Evolutionary conservation across 2,329 filamentous ascomycete genomes (phyloP).

Genomic region (Apiospora hydei): DNA sequence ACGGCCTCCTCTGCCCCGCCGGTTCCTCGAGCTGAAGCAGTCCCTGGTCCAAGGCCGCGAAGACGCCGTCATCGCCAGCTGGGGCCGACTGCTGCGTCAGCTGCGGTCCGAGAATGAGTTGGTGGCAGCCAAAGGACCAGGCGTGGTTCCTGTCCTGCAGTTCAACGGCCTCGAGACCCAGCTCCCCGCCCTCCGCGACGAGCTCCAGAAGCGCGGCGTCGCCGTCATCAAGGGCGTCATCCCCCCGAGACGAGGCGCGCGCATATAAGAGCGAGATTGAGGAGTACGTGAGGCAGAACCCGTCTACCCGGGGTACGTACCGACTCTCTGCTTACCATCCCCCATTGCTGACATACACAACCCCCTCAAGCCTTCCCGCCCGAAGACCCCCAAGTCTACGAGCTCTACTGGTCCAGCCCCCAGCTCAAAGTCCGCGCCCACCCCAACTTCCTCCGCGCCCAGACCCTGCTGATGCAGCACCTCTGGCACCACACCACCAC

Average conservation of each 20-base stretch:
- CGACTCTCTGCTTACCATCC: too few relatives aligned
- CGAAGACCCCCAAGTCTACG: conserved; percentile 73
- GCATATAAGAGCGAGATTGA: conserved; percentile 70
- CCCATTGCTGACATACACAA: conserved; percentile 32
- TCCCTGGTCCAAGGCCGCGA: conserved; percentile 59
- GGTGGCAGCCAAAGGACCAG: conserved; percentile 53
- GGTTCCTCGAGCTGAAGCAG: conserved; percentile 64
- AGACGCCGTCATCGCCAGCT: conserved; percentile 53
- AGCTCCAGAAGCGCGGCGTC: conserved; percentile 67
- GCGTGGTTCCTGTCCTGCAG: conserved; percentile 60
- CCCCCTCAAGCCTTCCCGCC: conserved; percentile 65
- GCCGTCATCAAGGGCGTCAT: conserved; percentile 72
- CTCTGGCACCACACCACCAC: conserved; percentile 63
- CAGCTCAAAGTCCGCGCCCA: conserved; percentile 74
- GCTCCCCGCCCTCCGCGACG: conserved; percentile 46
- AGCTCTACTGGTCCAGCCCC: conserved; percentile 76
- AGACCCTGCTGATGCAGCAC: conserved; percentile 64
- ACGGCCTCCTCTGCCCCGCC: conserved; percentile 56
- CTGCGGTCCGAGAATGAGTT: conserved; percentile 56
- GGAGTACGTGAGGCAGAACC: conserved; percentile 71
- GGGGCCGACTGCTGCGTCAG: conserved; percentile 54
- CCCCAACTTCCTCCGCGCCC: conserved; percentile 66
- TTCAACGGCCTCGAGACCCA: conserved; percentile 53
- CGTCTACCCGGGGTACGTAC: conserved; percentile 58
- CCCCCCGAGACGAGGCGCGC: conserved; percentile 66